A percentile compares a stretch with the other conserved stretches of the same genome.
Evolutionary conservation across 805 yeast species (phyloP).

Genomic region (Kuraishia piskuri): DNA sequence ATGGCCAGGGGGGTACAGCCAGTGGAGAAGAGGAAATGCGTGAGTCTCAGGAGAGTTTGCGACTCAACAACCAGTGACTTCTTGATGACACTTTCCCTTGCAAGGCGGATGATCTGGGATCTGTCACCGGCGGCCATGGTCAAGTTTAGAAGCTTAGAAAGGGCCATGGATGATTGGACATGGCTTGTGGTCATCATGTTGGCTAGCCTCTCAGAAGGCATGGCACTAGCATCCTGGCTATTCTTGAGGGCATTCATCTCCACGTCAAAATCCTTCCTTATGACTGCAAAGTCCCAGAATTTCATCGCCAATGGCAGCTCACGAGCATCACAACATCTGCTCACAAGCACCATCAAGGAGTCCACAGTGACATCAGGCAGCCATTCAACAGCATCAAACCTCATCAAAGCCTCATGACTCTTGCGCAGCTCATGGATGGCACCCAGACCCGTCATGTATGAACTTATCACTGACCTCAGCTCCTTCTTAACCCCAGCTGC

Average conservation of each 20-base stretch:
- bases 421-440: conserved; percentile 12
- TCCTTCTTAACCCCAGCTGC: not conserved
- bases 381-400: conserved; percentile 21
- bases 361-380: conserved; percentile 24
- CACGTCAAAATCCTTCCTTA: conserved; percentile 22
- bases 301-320: conserved; percentile 16
- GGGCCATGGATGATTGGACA: conserved; percentile 10
- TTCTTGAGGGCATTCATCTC: not conserved
- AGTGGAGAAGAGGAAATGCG: conserved; percentile 10
- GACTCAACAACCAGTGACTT: conserved; percentile 16
- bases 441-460: conserved; percentile 19
- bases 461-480: conserved; percentile 14
- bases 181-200: conserved; percentile 1
- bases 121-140: conserved; percentile 14
- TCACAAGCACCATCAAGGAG: conserved; percentile 16
- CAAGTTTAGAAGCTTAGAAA: conserved; percentile 14
- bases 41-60: conserved; percentile 13
- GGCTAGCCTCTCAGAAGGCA: not conserved
- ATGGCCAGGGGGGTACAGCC: conserved; percentile 14
- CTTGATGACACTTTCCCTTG: conserved; percentile 22
- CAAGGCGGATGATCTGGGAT: conserved; percentile 15
- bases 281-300: conserved; percentile 22
- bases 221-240: not conserved
- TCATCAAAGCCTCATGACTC: conserved; percentile 17
- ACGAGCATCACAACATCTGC: conserved; percentile 12